phyloP scores from a whole-genome alignment of 257 asterid species.

The Phtheirospermum japonicum region DNA sequence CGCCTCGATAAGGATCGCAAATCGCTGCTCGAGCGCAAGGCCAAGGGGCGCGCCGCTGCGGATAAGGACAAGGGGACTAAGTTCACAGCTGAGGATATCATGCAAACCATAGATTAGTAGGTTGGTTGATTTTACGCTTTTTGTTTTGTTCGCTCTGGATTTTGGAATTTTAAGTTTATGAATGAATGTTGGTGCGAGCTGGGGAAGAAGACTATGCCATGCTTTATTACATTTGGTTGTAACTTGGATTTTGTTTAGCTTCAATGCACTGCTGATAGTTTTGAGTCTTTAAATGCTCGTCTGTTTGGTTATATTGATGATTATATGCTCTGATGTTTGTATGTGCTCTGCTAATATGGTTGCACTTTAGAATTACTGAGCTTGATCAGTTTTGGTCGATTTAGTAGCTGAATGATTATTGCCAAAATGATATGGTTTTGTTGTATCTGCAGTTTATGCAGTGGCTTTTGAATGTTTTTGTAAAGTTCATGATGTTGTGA shows the following conservation, averaged over 20 bases:
- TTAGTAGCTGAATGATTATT: too few relatives aligned
- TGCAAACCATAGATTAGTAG: constrained; percentile 60
- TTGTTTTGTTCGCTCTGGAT: background rate
- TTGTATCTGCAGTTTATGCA: too few relatives aligned
- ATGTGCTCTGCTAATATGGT: background rate
- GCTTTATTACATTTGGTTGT: background rate
- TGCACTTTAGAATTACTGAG: background rate
- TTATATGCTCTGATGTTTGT: background rate
- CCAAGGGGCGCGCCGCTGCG: constrained; percentile 67
- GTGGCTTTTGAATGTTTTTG: too few relatives aligned
- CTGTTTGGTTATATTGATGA: background rate
- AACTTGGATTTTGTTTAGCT: constrained; percentile 10
- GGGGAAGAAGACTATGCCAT: background rate
- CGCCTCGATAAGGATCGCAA: constrained; percentile 68
- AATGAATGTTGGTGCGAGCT: background rate
- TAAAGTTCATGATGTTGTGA: too few relatives aligned
- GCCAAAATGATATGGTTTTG: too few relatives aligned
- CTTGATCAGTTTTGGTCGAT: background rate
- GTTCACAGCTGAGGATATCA: constrained; percentile 64
- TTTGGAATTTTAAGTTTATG: background rate
- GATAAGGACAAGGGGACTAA: constrained; percentile 74
- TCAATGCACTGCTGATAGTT: constrained; percentile 9
- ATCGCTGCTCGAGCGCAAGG: constrained; percentile 62
- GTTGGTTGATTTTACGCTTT: constrained; percentile 20
- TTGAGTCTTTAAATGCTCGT: background rate